Conservation (phyloP, 2,329 filamentous ascomycete species). For the Teratosphaeriaceae sp. region DNA sequence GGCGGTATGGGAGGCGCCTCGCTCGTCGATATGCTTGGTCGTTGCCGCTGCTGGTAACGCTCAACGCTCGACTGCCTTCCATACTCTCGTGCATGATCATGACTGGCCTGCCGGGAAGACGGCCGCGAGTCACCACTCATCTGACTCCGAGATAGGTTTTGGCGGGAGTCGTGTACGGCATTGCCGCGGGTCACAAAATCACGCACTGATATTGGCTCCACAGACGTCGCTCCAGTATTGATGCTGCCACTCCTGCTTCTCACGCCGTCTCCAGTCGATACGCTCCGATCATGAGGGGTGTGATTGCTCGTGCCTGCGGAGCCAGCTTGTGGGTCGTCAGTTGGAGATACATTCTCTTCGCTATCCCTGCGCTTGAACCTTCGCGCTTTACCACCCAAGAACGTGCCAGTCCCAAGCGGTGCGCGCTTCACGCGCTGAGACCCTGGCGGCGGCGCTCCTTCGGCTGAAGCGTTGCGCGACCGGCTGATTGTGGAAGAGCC, state of each 20-base stretch:
- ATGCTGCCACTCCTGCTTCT: constrained; percentile 26
- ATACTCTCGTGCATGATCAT: constrained; percentile 15
- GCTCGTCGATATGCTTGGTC: constrained; percentile 18
- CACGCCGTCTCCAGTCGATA: constrained; percentile 16
- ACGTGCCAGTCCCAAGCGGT: constrained; percentile 67
- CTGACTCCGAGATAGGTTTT: constrained; percentile 22
- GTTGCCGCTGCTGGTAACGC: constrained; percentile 17
- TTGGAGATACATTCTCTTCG: constrained; percentile 38
- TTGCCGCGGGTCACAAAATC: constrained; percentile 27
- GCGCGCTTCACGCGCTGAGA: constrained; percentile 73
- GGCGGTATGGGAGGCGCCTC: constrained; percentile 8
- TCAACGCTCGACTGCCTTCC: constrained; percentile 27
- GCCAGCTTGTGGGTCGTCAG: constrained; percentile 26
- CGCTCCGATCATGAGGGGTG: constrained; percentile 22
- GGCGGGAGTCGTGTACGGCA: constrained; percentile 21
- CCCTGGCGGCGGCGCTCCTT: constrained; percentile 60
- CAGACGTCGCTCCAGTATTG: constrained; percentile 25
- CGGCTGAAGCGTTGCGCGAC: constrained; percentile 45
- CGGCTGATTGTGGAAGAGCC: constrained; percentile 41
- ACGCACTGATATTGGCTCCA: constrained; percentile 29
- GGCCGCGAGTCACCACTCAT: constrained; percentile 22
- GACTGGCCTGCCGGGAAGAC: constrained; percentile 22
- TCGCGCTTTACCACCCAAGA: constrained; percentile 66
- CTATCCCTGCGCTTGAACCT: constrained; percentile 54
- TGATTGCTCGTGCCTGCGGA: constrained; percentile 21